Evolutionary conservation across 1,284 basidiomycete genomes (phyloP), one percentile per base, ranked within the genome.

Genomic region (Moesziomyces parantarcticus): DNA sequence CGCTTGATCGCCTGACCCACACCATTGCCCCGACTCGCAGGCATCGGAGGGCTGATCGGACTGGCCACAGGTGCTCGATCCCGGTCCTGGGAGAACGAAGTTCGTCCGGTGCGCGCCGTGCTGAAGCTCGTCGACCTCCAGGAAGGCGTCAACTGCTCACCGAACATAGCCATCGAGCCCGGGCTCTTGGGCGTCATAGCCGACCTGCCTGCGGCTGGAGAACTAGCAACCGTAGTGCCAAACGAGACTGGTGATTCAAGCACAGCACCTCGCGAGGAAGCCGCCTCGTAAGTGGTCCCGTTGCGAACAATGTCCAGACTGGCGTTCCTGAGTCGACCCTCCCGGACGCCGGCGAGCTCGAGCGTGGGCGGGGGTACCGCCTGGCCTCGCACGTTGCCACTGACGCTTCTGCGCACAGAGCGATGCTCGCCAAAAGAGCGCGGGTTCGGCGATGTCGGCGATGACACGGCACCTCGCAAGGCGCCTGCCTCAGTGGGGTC

Each of bases 11-110:
- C 53, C 23, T 62, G 59, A 6, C 57, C 57, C 3, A 72, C 52
- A 18, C 55, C 39, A 9, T 8, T 21, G n/a, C n/a, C 29, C 1
- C 56, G 52, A 40, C 43, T 23, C 14, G 51, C 21, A 2, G 60
- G 60, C 50, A 70, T 16, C 3, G 63, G 56, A 14, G 59, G 63
- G 43, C 69, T 72, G 42, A 72, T 59, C 2, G 69, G 64, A 26
- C 64, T 72, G 0, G 63, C 69, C 21, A 72, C 69, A 9, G 69
- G 69, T 16, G 63, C 57, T 21, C 69, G 55, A 23, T 72, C 69
- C 22, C 69, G 58, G 50, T 72, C 69, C 45, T 66, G 63, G 18
- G 63, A 72, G 43, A 72, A 72, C 3, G 69, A 72, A 3, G 69
- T 56, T 14, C 69, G 51, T 10, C 56, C 64, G 22, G 25, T 59